These are phyloP conservation scores for Colletotrichum filicis DNA, from an alignment of 2,329 filamentous ascomycete genomes.

Conservation along the genomic window DNA sequence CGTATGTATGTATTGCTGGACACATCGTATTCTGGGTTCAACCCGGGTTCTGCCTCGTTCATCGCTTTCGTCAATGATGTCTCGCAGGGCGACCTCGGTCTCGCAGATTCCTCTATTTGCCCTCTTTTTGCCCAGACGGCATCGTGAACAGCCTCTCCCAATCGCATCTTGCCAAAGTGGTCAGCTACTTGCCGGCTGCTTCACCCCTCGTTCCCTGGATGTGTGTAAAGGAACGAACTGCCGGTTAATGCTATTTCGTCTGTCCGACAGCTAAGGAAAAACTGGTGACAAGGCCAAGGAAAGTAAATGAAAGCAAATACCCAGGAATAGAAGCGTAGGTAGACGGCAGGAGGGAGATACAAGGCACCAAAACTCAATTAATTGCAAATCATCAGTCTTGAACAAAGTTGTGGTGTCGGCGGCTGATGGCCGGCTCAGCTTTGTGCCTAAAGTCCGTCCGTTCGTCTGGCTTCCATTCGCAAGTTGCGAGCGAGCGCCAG, in stretches of 20 bases:
- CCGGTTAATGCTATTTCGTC: not conserved
- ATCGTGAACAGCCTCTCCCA: not conserved
- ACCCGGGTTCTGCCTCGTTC: conserved; percentile 3
- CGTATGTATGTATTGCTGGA: not conserved
- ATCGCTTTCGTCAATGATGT: not conserved
- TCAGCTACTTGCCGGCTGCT: not conserved
- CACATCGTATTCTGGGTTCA: not conserved
- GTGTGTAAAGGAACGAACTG: not conserved
- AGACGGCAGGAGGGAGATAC: not conserved
- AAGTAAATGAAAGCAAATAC: not conserved
- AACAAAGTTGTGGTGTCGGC: not conserved
- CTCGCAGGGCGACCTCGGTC: not conserved
- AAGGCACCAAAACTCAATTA: not conserved
- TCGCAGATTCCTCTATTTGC: not conserved
- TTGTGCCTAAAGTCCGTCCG: not conserved
- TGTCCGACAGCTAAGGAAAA: not conserved
- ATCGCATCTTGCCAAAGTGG: not conserved
- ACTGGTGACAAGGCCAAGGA: not conserved
- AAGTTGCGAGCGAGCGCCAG: not conserved
- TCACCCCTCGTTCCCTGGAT: not conserved
- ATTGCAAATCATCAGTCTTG: conserved; percentile 10
- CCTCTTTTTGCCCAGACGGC: not conserved
- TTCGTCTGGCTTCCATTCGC: not conserved
- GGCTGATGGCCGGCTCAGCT: not conserved
- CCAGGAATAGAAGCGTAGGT: not conserved